These are phyloP conservation scores for Tolypocladium nubicola DNA, from an alignment of 2,329 filamentous ascomycete genomes.

Conservation along the genomic window DNA sequence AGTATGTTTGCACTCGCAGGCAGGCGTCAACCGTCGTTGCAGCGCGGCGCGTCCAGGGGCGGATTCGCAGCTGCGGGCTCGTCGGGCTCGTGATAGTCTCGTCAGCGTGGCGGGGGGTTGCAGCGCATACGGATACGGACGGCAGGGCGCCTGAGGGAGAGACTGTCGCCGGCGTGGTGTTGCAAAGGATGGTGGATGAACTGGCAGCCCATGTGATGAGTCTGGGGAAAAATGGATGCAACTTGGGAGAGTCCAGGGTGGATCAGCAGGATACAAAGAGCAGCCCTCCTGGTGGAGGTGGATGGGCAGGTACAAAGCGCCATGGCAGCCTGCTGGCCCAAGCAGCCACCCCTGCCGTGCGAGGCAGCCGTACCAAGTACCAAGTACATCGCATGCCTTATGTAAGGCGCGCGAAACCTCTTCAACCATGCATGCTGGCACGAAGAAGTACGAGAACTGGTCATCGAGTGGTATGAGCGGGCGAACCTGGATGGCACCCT, in stretches of 20 bases:
- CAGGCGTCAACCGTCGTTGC: not conserved
- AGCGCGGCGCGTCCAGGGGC: not conserved
- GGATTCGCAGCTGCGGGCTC: conserved; percentile 1
- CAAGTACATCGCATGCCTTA: no score
- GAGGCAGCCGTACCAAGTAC: no score
- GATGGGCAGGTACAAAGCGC: not conserved
- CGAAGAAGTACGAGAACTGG: no score
- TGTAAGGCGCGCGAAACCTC: not conserved
- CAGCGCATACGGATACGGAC: conserved; percentile 14
- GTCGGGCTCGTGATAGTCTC: conserved; percentile 4
- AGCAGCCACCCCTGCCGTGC: no score
- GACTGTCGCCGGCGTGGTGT: conserved; percentile 2
- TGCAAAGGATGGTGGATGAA: conserved; percentile 12
- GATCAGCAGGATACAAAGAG: conserved; percentile 13
- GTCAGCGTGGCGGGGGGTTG: conserved; percentile 10
- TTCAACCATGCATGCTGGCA: not conserved
- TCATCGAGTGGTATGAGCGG: not conserved
- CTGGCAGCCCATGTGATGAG: conserved; percentile 21
- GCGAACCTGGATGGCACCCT: not conserved
- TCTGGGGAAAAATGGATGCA: conserved; percentile 3
- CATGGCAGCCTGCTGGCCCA: not conserved
- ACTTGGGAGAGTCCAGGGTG: conserved; percentile 11
- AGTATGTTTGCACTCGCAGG: not conserved
- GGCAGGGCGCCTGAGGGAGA: conserved; percentile 5
- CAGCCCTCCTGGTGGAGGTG: not conserved